Evolutionary conservation across 768 basidiomycete genomes (phyloP).

Genomic region (Amanita pseudoporphyria): DNA sequence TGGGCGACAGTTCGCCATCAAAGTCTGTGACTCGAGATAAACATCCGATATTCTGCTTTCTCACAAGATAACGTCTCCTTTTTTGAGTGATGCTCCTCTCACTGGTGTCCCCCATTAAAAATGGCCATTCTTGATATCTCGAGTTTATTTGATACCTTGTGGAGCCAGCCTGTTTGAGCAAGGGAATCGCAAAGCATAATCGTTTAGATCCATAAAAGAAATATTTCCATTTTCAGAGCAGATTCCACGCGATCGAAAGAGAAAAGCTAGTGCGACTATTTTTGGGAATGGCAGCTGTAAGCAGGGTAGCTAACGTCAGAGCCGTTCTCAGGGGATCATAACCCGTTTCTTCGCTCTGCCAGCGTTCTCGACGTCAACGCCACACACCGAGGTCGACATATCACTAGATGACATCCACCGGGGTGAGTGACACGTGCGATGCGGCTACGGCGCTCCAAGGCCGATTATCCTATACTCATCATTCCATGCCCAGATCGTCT

Average conservation of each 20-base stretch:
- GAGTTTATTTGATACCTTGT: too few species aligned
- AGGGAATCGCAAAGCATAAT: neutral
- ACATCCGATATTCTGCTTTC: neutral
- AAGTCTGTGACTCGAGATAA: conserved; percentile 4
- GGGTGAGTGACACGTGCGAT: neutral
- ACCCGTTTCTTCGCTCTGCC: neutral
- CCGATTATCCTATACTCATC: neutral
- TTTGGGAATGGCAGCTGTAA: neutral
- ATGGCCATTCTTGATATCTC: too few species aligned
- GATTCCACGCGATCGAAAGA: too few species aligned
- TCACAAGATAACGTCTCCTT: too few species aligned
- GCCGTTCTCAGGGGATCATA: neutral
- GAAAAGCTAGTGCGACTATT: too few species aligned
- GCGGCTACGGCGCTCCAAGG: neutral
- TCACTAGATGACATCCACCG: neutral
- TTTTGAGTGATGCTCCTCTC: too few species aligned
- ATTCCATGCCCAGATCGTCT: neutral
- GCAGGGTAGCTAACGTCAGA: neutral
- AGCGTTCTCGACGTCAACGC: conserved; percentile 4
- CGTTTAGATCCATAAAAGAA: too few species aligned
- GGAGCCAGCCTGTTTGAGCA: too few species aligned
- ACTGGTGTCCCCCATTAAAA: too few species aligned
- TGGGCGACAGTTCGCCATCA: conserved; percentile 1
- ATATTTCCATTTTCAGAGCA: too few species aligned
- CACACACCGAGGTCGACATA: conserved; percentile 1